Conservation (phyloP, 2,329 filamentous ascomycete species). For the Calycina marina region DNA sequence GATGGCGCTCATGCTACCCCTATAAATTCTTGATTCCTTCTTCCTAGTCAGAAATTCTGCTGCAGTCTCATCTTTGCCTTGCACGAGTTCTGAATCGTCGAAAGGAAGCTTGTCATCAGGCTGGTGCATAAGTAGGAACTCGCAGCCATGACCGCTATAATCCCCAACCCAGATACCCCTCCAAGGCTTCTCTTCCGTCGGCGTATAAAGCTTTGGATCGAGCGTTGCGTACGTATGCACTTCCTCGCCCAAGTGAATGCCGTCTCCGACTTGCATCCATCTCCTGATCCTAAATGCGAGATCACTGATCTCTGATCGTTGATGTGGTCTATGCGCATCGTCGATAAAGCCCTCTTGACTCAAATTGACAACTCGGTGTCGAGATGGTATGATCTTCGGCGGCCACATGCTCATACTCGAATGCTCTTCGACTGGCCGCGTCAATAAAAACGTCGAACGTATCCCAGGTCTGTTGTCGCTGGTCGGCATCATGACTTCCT, state of each 20-base stretch:
- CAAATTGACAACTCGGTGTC: conserved; percentile 30
- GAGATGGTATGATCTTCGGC: conserved; percentile 51
- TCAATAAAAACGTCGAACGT: conserved; percentile 54
- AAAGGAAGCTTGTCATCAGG: conserved; percentile 35
- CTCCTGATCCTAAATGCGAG: conserved; percentile 59
- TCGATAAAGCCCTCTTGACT: conserved; percentile 29
- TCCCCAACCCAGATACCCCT: conserved; percentile 83
- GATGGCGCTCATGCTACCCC: conserved; percentile 63
- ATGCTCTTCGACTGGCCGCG: conserved; percentile 30
- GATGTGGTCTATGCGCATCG: conserved; percentile 31
- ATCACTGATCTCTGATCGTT: conserved; percentile 47
- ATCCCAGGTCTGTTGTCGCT: conserved; percentile 36
- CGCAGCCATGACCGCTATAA: conserved; percentile 75
- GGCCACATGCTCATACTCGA: conserved; percentile 53
- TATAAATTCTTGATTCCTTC: conserved; percentile 35
- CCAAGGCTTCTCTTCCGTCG: conserved; percentile 66
- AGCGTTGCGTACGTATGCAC: conserved; percentile 56
- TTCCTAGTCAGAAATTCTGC: conserved; percentile 32
- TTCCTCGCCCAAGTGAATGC: conserved; percentile 38
- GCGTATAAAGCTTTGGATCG: conserved; percentile 60
- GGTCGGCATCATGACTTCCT: too few relatives aligned
- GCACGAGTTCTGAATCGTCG: conserved; percentile 27
- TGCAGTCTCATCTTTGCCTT: conserved; percentile 28
- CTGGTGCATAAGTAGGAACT: conserved; percentile 75
- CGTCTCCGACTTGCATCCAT: conserved; percentile 53